phyloP scores from a whole-genome alignment of 208 protist species.

The Trypanosoma theileri region DNA sequence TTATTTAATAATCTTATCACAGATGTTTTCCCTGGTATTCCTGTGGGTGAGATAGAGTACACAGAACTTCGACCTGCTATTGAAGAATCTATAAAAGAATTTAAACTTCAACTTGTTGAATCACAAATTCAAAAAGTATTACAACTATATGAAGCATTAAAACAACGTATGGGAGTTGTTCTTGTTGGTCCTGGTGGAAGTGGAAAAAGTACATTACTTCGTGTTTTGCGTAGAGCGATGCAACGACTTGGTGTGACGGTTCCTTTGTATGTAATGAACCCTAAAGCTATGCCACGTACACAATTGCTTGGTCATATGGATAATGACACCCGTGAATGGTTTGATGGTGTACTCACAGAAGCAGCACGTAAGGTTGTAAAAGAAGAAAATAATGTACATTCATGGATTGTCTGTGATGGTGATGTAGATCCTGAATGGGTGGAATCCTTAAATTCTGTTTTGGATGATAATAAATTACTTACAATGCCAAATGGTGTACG shows the following conservation, averaged over 20 bases:
- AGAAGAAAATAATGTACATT: slow-evolving; percentile 87
- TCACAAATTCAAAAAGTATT: slow-evolving; percentile 92
- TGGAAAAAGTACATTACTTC: slow-evolving; percentile 96
- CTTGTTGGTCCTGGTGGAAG: slow-evolving; percentile 96
- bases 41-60: slow-evolving; percentile 92
- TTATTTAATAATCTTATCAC: slow-evolving; percentile 94
- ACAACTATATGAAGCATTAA: slow-evolving; percentile 96
- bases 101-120: slow-evolving; percentile 89
- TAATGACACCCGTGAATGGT: slow-evolving; percentile 98
- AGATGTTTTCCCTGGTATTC: slow-evolving; percentile 95
- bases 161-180: slow-evolving; percentile 98
- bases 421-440: slow-evolving; percentile 99
- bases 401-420: slow-evolving; percentile 98
- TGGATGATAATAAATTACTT: slow-evolving; percentile 98
- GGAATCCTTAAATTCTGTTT: slow-evolving; percentile 99
- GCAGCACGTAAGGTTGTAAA: slow-evolving; percentile 92
- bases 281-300: slow-evolving; percentile 95
- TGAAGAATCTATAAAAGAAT: slow-evolving; percentile 84
- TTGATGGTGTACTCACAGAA: slow-evolving; percentile 97
- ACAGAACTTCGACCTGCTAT: slow-evolving; percentile 91
- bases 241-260: slow-evolving; percentile 81
- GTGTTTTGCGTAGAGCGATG: slow-evolving; percentile 88
- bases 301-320: slow-evolving; percentile 98
- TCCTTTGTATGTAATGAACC: slow-evolving; percentile 96
- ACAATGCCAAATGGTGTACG: slow-evolving; percentile 98